These are phyloP conservation scores for Penicillium angulare DNA, from an alignment of 495 filamentous ascomycete genomes.

Conservation along the genomic window DNA sequence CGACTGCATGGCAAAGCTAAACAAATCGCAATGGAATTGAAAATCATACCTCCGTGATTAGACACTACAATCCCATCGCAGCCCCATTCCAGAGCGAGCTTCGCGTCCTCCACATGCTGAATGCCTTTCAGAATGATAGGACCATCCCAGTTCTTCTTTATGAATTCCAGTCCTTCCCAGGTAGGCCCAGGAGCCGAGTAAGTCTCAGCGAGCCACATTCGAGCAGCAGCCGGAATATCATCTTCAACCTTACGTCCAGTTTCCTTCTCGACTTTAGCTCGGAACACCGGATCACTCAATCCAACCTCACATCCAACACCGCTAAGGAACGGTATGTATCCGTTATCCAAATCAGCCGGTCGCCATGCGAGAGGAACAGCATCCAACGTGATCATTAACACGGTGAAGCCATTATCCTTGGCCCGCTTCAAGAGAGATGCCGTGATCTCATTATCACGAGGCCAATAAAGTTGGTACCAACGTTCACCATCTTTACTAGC, in stretches of 20 bases:
- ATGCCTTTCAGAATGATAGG: slow-evolving; percentile 53
- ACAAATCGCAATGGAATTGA: no score
- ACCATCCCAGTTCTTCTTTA: slow-evolving; percentile 60
- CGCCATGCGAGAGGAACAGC: slow-evolving; percentile 51
- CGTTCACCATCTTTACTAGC: slow-evolving; percentile 39
- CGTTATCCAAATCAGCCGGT: slow-evolving; percentile 63
- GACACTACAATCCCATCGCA: slow-evolving; percentile 54
- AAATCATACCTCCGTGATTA: slow-evolving; percentile 50
- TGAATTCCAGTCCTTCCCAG: slow-evolving; percentile 58
- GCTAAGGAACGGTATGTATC: slow-evolving; percentile 50
- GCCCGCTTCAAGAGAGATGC: slow-evolving; percentile 60
- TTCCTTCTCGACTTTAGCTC: slow-evolving; percentile 50
- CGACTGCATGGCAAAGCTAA: no score
- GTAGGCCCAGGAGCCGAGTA: slow-evolving; percentile 51
- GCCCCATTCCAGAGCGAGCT: slow-evolving; percentile 43
- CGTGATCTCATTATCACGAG: slow-evolving; percentile 57
- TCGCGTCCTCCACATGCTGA: slow-evolving; percentile 51
- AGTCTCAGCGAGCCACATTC: slow-evolving; percentile 49
- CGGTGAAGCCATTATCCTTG: slow-evolving; percentile 47
- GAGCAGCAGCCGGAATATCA: slow-evolving; percentile 40
- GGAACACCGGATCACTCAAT: slow-evolving; percentile 62
- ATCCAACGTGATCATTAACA: slow-evolving; percentile 45
- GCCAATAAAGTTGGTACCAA: slow-evolving; percentile 74
- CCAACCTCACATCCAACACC: slow-evolving; percentile 45
- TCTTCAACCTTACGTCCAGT: slow-evolving; percentile 49